These are phyloP conservation scores for Trametes sp. DNA, from an alignment of 1,284 basidiomycete species.

Conservation along the genomic window DNA sequence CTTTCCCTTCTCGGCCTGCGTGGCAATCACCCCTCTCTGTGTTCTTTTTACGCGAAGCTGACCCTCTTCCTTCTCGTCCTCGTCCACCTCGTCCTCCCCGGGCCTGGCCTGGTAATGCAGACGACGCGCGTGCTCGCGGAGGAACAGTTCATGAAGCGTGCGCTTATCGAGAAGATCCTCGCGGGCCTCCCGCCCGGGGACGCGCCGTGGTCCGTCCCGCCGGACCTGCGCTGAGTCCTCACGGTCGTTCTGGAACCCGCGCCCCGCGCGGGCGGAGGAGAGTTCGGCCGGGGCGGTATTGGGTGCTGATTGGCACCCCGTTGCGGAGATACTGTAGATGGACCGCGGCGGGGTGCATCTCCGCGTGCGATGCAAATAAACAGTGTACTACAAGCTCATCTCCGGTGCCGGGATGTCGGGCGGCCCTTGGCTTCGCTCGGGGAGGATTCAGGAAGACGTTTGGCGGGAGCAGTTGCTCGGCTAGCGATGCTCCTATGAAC, in stretches of 20 bases:
- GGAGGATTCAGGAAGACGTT: no score
- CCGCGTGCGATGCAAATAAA: no score
- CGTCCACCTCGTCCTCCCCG: no score
- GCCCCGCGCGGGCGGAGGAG: neutral
- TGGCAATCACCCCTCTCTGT: conserved; percentile 29
- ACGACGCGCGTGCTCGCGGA: conserved; percentile 87
- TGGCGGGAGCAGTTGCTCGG: no score
- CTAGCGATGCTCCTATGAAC: no score
- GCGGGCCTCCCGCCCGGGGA: conserved; percentile 67
- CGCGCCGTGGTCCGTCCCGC: conserved; percentile 28
- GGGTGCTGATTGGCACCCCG: neutral
- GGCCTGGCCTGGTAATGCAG: conserved; percentile 56
- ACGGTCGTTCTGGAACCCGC: no score
- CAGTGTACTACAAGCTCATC: no score
- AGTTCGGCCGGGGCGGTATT: neutral
- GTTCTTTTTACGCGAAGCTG: neutral
- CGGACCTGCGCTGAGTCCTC: conserved; percentile 33
- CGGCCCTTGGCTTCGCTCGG: no score
- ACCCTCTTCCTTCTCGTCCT: no score
- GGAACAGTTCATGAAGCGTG: conserved; percentile 95
- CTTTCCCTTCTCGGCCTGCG: conserved; percentile 18
- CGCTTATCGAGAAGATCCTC: conserved; percentile 88
- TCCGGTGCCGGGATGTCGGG: no score
- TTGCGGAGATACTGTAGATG: no score
- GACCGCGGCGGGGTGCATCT: neutral